Conservation (phyloP, 164 flowering plant genomes). For the Vitis labrusca region DNA sequence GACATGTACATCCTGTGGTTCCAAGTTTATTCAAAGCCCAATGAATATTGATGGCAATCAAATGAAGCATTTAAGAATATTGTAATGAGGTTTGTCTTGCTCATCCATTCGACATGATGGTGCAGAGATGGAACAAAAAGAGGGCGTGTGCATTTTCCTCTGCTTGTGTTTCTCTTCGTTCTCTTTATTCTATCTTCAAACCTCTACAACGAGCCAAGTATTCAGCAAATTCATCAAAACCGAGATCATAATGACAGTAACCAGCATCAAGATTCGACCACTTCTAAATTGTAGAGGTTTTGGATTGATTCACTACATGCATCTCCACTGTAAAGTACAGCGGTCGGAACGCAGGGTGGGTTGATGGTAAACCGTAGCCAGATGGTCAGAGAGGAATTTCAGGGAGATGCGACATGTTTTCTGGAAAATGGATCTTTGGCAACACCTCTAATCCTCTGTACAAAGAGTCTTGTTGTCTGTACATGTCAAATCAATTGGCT, state of each 20-base stretch:
- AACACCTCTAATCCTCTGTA: constrained; percentile 15
- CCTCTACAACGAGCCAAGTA: constrained; percentile 48
- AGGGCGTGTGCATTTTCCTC: constrained; percentile 36
- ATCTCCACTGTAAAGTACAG: constrained; percentile 44
- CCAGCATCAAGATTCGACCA: constrained; percentile 14
- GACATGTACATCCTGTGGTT: too few relatives aligned
- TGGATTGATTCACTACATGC: constrained; percentile 72
- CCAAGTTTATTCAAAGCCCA: too few relatives aligned
- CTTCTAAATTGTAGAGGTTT: constrained; percentile 31
- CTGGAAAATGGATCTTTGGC: constrained; percentile 20
- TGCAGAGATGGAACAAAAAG: constrained; percentile 50
- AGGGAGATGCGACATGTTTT: constrained; percentile 24
- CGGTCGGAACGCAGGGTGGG: constrained; percentile 33
- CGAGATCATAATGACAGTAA: constrained; percentile 15
- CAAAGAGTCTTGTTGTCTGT: constrained; percentile 12
- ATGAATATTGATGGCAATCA: too few relatives aligned
- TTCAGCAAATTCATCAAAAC: constrained; percentile 39
- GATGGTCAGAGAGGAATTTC: constrained; percentile 16
- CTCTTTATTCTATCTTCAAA: constrained; percentile 38
- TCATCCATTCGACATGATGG: constrained; percentile 3
- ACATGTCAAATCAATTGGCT: constrained; percentile 13
- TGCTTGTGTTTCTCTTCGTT: constrained; percentile 37
- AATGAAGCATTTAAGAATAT: too few relatives aligned
- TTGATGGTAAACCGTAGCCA: constrained; percentile 6
- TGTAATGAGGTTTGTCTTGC: too few relatives aligned